Evolutionary conservation across 2,329 filamentous ascomycete species (phyloP), one percentile per base, ranked within the genome.

Genomic region (Paecilomyces sp.): DNA sequence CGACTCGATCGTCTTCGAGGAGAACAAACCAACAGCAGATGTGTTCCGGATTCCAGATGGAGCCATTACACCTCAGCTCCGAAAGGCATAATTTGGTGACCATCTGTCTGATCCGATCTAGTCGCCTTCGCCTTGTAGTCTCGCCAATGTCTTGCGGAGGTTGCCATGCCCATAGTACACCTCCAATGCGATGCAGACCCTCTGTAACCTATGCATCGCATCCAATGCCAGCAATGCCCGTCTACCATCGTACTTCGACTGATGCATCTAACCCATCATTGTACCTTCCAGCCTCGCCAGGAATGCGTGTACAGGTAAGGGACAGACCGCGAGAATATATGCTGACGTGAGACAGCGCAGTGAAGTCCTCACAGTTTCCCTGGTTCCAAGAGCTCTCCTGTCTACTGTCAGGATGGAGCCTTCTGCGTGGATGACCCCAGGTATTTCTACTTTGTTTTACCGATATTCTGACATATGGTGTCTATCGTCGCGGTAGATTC

Each of bases 1-100:
- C 74, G 75, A 75, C 73, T 71, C 72, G 73, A 68, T 72, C 71
- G 70, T 74, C 71, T 74, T 71, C 74, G 72, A 65, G 67, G 66
- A 65, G 25, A 52, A 24, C 22, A 53, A 59, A 50, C 51, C 55
- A 63, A 65, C 31, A 66, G 59, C 62, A 66, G 58, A 62, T 47
- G 34, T 54, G 56, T 57, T 62, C 61, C 64, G 62, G 59, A 59
- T 61, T 58, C 56, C 57, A 28, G 41, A 57, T 59, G 54, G 58
- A 55, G 41, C 55, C 34, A 24, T 52, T 33, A 28, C 47, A 52
- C 41, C 57, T 59, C 55, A 52, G 58, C 57, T 52, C 57, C 24
- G 62, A 58, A 50, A 18, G 8, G 41, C 60, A 62, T 63, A 58
- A 33, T 63, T 57, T 60, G 60, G 62, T 59, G 62, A 57, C 59